phyloP scores from a whole-genome alignment of 2,329 filamentous ascomycete genomes.

The Cytospora piceicola region DNA sequence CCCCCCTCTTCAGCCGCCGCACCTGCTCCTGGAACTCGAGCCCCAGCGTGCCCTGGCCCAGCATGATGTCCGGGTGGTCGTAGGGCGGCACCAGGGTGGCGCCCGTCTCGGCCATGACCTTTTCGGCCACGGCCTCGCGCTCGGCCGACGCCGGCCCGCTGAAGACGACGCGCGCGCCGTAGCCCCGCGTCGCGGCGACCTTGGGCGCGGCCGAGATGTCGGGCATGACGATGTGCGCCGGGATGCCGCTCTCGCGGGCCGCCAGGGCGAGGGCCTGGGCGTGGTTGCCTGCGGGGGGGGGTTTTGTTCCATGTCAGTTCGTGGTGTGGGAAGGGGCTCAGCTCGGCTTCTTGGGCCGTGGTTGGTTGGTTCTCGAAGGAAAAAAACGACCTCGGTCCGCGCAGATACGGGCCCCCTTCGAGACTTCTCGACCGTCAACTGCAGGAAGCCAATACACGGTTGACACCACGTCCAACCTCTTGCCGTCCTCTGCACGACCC shows the following conservation, averaged over 20 bases:
- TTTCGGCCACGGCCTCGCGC: slow-evolving; percentile 75
- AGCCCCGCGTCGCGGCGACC: slow-evolving; percentile 58
- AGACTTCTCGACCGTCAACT: too few species aligned
- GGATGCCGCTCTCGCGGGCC: slow-evolving; percentile 71
- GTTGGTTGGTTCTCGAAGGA: not conserved
- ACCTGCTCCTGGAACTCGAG: slow-evolving; percentile 82
- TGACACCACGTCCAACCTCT: not conserved
- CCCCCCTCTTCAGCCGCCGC: slow-evolving; percentile 50
- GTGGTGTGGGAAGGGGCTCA: too few species aligned
- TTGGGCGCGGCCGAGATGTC: slow-evolving; percentile 82
- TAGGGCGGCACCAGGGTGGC: slow-evolving; percentile 87
- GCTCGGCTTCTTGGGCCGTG: not conserved
- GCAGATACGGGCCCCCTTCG: too few species aligned
- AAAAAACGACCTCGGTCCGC: too few species aligned
- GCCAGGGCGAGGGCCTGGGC: slow-evolving; percentile 91
- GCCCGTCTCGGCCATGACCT: slow-evolving; percentile 71
- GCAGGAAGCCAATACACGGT: too few species aligned
- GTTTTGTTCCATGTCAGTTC: too few species aligned
- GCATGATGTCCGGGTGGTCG: slow-evolving; percentile 87
- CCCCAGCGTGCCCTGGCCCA: slow-evolving; percentile 89
- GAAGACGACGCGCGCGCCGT: slow-evolving; percentile 80
- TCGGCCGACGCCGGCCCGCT: slow-evolving; percentile 79
- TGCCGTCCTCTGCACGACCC: not conserved
- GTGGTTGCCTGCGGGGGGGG: slow-evolving; percentile 95
- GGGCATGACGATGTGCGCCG: slow-evolving; percentile 92